Percentiles rank a stretch among this genome's conserved stretches.
Conservation (phyloP, 176 grass and related monocot genomes). For the Metroxylon sagu region DNA sequence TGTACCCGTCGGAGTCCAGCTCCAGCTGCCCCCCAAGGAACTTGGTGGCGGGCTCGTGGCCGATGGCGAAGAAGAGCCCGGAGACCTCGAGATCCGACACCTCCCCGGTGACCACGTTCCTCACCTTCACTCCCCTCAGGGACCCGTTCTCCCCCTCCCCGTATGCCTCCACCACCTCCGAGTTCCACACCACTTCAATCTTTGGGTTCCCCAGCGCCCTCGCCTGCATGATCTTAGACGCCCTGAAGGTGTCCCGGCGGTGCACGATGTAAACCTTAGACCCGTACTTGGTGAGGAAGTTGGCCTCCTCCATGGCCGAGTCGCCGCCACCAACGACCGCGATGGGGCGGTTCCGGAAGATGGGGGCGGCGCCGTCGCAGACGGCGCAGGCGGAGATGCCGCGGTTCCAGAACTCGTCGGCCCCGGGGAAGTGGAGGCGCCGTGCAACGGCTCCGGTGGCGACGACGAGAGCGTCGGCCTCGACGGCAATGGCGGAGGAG, state of each 20-base stretch:
- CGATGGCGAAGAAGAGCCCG: slow-evolving; percentile 93
- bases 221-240: slow-evolving; percentile 99
- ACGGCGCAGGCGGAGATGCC: slow-evolving; percentile 98
- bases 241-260: slow-evolving; percentile 72
- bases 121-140: slow-evolving; percentile 71
- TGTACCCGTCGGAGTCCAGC: slow-evolving; percentile 69
- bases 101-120: slow-evolving; percentile 49
- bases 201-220: slow-evolving; percentile 76
- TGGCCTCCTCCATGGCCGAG: slow-evolving; percentile 98
- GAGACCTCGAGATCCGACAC: slow-evolving; percentile 56
- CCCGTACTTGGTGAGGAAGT: slow-evolving; percentile 96
- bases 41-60: slow-evolving; percentile 85
- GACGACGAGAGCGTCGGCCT: slow-evolving; percentile 71
- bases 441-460: slow-evolving; percentile 81
- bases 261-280: slow-evolving; percentile 87
- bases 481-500: slow-evolving; percentile 52
- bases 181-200: slow-evolving; percentile 78
- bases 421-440: slow-evolving; percentile 60
- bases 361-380: slow-evolving; percentile 90
- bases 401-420: slow-evolving; percentile 76
- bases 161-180: slow-evolving; percentile 79
- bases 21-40: slow-evolving; percentile 90
- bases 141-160: slow-evolving; percentile 29
- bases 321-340: slow-evolving; percentile 84
- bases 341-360: slow-evolving; percentile 80